These are phyloP conservation scores for Saccharomycopsis microspora DNA, from an alignment of 805 yeast species.

Conservation along the genomic window DNA sequence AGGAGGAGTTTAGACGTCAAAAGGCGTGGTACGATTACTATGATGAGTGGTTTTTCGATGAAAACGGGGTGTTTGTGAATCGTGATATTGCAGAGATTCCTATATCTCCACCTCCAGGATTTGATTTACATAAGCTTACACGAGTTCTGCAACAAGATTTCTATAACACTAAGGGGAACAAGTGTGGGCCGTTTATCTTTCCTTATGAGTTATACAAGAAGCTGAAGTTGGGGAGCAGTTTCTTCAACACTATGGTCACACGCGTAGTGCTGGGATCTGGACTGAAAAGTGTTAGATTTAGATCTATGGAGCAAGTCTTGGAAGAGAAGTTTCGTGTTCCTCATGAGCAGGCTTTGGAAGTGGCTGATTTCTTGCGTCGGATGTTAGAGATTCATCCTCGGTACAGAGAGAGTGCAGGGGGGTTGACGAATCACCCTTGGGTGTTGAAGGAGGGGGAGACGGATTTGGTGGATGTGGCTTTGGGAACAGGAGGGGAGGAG, in stretches of 20 bases:
- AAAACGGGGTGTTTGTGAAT: conserved; percentile 2
- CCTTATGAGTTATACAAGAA: conserved; percentile 12
- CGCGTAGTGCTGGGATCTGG: background rate
- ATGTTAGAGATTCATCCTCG: conserved; percentile 39
- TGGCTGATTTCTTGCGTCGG: conserved; percentile 36
- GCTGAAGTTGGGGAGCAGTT: conserved; percentile 3
- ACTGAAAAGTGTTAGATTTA: background rate
- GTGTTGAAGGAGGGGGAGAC: conserved; percentile 7
- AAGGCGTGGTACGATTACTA: conserved; percentile 14
- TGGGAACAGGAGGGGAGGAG: conserved; percentile 21
- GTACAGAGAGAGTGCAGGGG: conserved; percentile 42
- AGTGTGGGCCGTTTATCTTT: conserved; percentile 16
- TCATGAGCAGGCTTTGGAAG: conserved; percentile 7
- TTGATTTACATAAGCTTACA: conserved; percentile 9
- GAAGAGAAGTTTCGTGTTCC: conserved; percentile 6
- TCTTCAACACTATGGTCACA: conserved; percentile 8
- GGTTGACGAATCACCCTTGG: conserved; percentile 39
- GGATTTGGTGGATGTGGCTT: conserved; percentile 17
- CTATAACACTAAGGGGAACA: conserved; percentile 10
- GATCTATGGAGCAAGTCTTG: conserved; percentile 1
- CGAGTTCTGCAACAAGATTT: conserved; percentile 4
- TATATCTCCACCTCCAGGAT: conserved; percentile 10
- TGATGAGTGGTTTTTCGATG: conserved; percentile 14
- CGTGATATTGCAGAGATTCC: conserved; percentile 3
- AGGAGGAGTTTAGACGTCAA: conserved; percentile 1